A percentile compares a stretch with the other conserved stretches of the same genome.
Conservation (phyloP, 192 early-diverging fungal genomes). For the Backusella circina region DNA sequence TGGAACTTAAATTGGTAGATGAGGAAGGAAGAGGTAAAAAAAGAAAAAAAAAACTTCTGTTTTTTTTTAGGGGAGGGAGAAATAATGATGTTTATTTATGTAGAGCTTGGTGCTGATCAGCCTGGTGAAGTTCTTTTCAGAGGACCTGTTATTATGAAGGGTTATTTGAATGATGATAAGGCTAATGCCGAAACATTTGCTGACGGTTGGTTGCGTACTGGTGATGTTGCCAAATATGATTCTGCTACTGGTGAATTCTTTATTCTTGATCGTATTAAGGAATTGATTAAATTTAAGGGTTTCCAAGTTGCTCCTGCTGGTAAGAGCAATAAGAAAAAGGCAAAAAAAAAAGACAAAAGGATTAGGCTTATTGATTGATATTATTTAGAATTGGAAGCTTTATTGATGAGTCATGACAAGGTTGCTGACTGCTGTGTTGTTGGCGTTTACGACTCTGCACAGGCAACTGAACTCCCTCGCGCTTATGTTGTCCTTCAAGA, state of each 20-base stretch:
- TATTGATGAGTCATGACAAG: constrained; percentile 36
- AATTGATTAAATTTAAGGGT: constrained; percentile 80
- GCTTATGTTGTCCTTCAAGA: constrained; percentile 73
- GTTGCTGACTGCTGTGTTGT: constrained; percentile 74
- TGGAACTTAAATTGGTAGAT: constrained; percentile 44
- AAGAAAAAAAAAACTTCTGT: neutral
- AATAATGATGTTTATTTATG: constrained; percentile 25
- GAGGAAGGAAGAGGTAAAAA: constrained; percentile 41
- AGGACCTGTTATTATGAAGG: constrained; percentile 49
- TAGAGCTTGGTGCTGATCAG: constrained; percentile 42
- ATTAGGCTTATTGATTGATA: constrained; percentile 2
- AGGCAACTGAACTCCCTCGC: constrained; percentile 75
- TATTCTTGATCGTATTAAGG: constrained; percentile 73
- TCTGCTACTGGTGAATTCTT: constrained; percentile 55
- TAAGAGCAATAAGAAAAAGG: constrained; percentile 7
- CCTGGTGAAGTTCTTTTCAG: constrained; percentile 45
- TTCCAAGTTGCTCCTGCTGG: constrained; percentile 71
- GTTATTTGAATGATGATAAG: constrained; percentile 46
- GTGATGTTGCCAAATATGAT: constrained; percentile 55
- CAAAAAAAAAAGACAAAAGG: neutral
- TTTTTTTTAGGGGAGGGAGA: too few relatives aligned
- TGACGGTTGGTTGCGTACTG: constrained; percentile 46
- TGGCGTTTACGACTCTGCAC: constrained; percentile 56
- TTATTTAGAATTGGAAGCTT: constrained; percentile 54
- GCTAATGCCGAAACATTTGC: constrained; percentile 41